Conservation (phyloP, 805 yeast species). For the Metschnikowia rubicola region DNA sequence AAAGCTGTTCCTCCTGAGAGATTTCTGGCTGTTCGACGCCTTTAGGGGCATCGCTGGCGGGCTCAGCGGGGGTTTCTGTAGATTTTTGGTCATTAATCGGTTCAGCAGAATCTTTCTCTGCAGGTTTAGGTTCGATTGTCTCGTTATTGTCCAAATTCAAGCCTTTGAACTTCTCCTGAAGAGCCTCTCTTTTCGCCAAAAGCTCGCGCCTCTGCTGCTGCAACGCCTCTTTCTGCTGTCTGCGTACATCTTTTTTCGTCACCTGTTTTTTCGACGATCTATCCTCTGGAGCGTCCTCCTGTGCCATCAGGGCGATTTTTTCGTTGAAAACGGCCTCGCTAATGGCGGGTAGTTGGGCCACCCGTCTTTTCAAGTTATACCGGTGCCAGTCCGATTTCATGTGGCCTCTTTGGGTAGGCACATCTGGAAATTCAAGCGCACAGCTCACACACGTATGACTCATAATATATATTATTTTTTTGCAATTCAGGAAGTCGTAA, state of each 20-base stretch:
- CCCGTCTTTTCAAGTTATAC: slow-evolving; percentile 42
- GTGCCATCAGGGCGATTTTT: slow-evolving; percentile 20
- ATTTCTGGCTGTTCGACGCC: slow-evolving; percentile 14
- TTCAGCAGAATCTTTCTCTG: slow-evolving; percentile 4
- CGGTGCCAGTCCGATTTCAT: slow-evolving; percentile 48
- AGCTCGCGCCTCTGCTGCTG: slow-evolving; percentile 47
- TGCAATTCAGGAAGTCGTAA: no score
- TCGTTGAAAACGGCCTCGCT: slow-evolving; percentile 22
- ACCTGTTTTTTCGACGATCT: slow-evolving; percentile 22
- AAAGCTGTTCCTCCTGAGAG: slow-evolving; percentile 38
- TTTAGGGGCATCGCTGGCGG: neutral
- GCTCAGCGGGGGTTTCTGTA: neutral
- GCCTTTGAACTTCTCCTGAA: slow-evolving; percentile 9
- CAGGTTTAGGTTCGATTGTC: neutral
- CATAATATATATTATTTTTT: slow-evolving; percentile 2
- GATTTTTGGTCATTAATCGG: slow-evolving; percentile 3
- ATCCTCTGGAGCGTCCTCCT: slow-evolving; percentile 17
- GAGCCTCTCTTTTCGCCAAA: slow-evolving; percentile 25
- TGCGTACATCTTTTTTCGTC: slow-evolving; percentile 50
- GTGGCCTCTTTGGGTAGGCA: slow-evolving; percentile 39
- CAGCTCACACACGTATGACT: slow-evolving; percentile 37
- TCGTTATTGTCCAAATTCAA: neutral
- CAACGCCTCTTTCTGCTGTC: slow-evolving; percentile 48
- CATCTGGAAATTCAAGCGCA: slow-evolving; percentile 34
- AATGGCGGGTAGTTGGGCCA: slow-evolving; percentile 32